A percentile compares a stretch with the other conserved stretches of the same genome.
phyloP scores from a whole-genome alignment of 306 rosid genomes.

The Pachyrhizus erosus region DNA sequence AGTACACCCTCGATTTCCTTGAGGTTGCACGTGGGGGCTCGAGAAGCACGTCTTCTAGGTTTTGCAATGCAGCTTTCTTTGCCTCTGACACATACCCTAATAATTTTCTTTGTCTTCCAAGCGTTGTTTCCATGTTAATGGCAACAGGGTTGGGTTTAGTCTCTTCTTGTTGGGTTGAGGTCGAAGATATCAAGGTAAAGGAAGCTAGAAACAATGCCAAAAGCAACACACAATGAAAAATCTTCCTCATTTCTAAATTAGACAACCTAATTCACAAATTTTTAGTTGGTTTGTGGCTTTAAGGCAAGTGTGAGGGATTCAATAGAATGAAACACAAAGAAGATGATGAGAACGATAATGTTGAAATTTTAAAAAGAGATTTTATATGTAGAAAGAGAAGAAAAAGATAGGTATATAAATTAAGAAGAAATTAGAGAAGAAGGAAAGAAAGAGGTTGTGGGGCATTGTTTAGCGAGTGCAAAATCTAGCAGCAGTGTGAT shows the following conservation, averaged over 20 bases:
- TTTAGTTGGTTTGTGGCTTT: conserved; percentile 41
- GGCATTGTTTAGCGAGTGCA: conserved; percentile 65
- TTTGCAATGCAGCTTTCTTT: conserved; percentile 69
- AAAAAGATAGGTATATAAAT: background rate
- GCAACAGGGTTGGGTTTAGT: background rate
- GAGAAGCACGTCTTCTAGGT: conserved; percentile 79
- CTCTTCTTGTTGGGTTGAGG: background rate
- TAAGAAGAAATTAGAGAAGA: background rate
- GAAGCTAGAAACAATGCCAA: conserved; percentile 54
- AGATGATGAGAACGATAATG: background rate
- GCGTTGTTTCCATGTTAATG: background rate
- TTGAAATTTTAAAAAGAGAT: background rate
- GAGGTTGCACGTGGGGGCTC: conserved; percentile 81
- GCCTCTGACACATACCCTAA: conserved; percentile 48
- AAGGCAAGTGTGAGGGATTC: background rate
- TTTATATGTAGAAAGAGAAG: background rate
- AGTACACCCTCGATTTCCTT: conserved; percentile 60
- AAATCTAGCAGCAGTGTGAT: conserved; percentile 85
- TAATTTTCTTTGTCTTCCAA: conserved; percentile 47
- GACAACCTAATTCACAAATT: conserved; percentile 48
- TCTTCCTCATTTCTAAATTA: conserved; percentile 35
- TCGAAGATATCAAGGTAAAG: conserved; percentile 42
- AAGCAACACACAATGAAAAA: conserved; percentile 41
- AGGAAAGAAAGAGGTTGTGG: background rate
- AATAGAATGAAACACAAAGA: background rate